phyloP scores from a whole-genome alignment of 2,329 filamentous ascomycete species.

The Diaporthe vaccinii region DNA sequence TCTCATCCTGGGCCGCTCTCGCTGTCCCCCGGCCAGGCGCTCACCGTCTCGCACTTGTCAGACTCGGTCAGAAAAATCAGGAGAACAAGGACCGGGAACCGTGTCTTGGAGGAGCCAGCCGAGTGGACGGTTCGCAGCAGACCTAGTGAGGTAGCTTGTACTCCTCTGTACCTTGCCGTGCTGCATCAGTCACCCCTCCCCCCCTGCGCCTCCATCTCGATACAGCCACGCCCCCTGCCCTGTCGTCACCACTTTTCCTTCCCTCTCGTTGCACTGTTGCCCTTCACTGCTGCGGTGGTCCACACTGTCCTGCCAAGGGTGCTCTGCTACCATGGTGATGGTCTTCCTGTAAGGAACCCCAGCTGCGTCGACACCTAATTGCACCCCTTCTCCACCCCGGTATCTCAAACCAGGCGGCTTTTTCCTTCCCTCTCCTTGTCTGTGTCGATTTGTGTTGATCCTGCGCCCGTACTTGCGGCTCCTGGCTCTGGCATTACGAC shows the following conservation, averaged over 20 bases:
- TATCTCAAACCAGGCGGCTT: conserved; percentile 29
- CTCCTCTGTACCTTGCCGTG: conserved; percentile 35
- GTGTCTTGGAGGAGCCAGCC: conserved; percentile 12
- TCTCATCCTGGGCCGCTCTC: conserved; percentile 7
- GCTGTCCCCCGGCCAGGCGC: conserved; percentile 18
- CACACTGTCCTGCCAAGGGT: conserved; percentile 36
- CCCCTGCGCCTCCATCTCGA: conserved; percentile 1
- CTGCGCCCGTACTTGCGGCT: conserved; percentile 34
- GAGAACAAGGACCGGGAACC: conserved; percentile 21
- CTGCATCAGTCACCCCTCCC: conserved; percentile 35
- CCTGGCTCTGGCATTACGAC: conserved; percentile 32
- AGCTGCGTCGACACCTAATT: conserved; percentile 30
- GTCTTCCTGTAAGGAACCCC: conserved; percentile 34
- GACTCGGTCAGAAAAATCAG: conserved; percentile 37
- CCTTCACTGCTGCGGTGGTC: conserved; percentile 29
- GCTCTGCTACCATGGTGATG: conserved; percentile 29
- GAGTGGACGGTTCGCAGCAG: conserved; percentile 35
- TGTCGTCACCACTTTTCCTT: conserved; percentile 4
- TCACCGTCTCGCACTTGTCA: conserved; percentile 34
- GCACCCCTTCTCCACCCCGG: conserved; percentile 32
- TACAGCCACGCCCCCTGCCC: conserved; percentile 34
- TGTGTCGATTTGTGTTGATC: conserved; percentile 41
- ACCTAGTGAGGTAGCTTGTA: conserved; percentile 33
- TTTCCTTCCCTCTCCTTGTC: conserved; percentile 37
- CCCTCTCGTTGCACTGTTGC: conserved; percentile 31